Base-by-base conservation (phyloP, 176 grass and related monocot species). In the Ensete ventricosum region DNA sequence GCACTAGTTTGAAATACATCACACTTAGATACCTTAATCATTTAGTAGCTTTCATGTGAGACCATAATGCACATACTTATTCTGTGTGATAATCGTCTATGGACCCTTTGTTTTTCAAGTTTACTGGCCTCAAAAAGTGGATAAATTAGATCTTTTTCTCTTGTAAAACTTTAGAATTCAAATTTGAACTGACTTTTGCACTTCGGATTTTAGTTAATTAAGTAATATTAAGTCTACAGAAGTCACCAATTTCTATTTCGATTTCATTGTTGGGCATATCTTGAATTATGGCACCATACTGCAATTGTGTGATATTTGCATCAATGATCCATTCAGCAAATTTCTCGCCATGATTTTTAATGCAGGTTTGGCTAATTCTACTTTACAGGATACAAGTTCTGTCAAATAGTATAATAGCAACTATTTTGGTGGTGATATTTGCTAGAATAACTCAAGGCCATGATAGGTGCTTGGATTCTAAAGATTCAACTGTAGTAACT, bases 311-410 rank as follows among this genome's bases (percentile, higher is more conserved):
- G 14, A 70, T 70, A 50, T n/a, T 49, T 17, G 50, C 34, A 50
- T 70, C n/a, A 52, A 64, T 67, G 20, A 27, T 34, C 8, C 6
- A 51, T 70, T 70, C 14, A 11, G 17, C 67, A 70, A 50, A 70
- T 13, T 65, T 70, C 7, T 49, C 51, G 25, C 48, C 17, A 51
- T 51, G 67, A 14, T 52, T 69, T 68, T 67, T 54, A 64, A 55
- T 65, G 43, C 62, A 43, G 50, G 43, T 74, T 81, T 68, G 3
- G 13, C 49, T 64, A 0, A 0, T 82, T 76, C 54, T 83, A 66
- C 58, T 81, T 82, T 86, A 64, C 74, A 96, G 89, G 93, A 86
- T 87, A 60, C 93, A 97, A 76, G 93, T 97, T 83, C 86, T 97
- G 53, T 75, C 85, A 43, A 97, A 97, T 79, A 97, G 93, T 21